phyloP scores from a whole-genome alignment of 2,329 filamentous ascomycete species.

The Pseudogymnoascus sp. region DNA sequence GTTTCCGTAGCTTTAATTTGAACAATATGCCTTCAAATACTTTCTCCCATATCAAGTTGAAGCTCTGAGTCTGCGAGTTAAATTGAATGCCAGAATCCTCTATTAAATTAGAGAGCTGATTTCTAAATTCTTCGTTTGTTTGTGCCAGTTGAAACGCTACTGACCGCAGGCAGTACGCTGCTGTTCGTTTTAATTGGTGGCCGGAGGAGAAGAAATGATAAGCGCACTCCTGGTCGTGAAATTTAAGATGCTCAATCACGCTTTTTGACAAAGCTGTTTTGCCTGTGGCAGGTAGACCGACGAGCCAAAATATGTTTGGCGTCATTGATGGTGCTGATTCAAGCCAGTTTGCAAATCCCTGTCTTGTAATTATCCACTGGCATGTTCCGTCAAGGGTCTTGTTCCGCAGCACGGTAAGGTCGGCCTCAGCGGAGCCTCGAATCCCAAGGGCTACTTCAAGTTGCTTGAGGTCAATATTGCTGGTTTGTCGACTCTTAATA shows the following conservation, averaged over 20 bases:
- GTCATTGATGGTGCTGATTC: constrained; percentile 2
- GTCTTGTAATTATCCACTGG: constrained; percentile 20
- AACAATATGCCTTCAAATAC: neutral
- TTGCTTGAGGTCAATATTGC: neutral
- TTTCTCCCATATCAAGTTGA: neutral
- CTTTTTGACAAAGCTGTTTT: constrained; percentile 8
- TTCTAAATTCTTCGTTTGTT: neutral
- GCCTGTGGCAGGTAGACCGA: neutral
- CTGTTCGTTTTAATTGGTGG: neutral
- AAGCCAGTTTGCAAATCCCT: constrained; percentile 14
- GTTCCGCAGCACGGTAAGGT: constrained; percentile 16
- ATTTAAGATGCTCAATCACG: neutral
- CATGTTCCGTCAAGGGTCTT: constrained; percentile 20
- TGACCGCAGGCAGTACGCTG: neutral
- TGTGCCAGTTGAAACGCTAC: neutral
- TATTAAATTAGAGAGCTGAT: neutral
- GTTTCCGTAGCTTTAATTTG: neutral
- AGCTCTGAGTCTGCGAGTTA: neutral
- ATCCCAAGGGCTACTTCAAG: neutral
- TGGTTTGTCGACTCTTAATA: neutral
- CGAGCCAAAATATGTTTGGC: neutral
- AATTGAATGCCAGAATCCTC: neutral
- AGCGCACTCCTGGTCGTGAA: neutral
- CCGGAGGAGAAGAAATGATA: neutral
- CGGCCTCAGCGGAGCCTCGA: constrained; percentile 7